phyloP scores from a whole-genome alignment of 129 eudicot genomes.

The Flaveria bidentis region DNA sequence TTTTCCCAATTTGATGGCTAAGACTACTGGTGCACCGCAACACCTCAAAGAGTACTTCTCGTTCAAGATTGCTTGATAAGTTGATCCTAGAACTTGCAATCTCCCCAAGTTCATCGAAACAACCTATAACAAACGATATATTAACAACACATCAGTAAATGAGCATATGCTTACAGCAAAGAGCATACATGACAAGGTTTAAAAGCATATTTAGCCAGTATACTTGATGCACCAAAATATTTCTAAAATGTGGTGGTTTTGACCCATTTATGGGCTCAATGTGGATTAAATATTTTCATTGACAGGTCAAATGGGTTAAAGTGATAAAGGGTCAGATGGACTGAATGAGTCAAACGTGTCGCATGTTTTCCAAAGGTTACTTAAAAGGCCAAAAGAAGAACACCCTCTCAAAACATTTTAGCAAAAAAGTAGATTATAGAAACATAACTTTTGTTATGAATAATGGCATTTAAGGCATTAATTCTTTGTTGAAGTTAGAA shows the following conservation, averaged over 20 bases:
- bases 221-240: not conserved
- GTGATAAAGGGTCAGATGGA: not conserved
- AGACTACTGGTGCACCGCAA: constrained; percentile 59
- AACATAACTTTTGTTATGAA: not conserved
- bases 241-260: not conserved
- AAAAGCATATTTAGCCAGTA: not conserved
- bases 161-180: constrained; percentile 12
- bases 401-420: not conserved
- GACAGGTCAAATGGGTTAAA: not conserved
- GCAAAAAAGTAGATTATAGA: not conserved
- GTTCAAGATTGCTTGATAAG: constrained; percentile 46
- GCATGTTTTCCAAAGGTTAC: not conserved
- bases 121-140: constrained; percentile 44
- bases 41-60: constrained; percentile 59
- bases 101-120: constrained; percentile 53
- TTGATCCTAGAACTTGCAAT: constrained; percentile 47
- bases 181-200: not conserved
- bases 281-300: not conserved
- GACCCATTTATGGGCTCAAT: not conserved
- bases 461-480: not conserved
- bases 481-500: not conserved
- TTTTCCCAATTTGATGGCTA: constrained; percentile 81
- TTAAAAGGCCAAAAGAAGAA: not conserved
- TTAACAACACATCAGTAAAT: not conserved
- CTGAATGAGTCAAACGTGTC: not conserved